Conservation (phyloP, 2,329 filamentous ascomycete species). For the Aspergillus viridinutans region DNA sequence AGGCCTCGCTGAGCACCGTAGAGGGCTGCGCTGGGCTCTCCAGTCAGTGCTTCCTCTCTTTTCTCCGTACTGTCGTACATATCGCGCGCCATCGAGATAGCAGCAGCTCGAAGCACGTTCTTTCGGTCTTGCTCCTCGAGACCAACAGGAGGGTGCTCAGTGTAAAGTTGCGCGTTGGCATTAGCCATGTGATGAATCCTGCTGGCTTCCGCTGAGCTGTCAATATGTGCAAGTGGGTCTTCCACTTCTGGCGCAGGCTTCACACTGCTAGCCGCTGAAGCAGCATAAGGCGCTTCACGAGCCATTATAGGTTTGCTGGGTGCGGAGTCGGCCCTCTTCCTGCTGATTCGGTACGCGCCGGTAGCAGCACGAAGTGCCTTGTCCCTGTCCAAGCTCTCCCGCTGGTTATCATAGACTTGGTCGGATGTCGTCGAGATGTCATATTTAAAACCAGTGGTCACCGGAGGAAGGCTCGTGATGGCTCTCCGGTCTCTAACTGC, state of each 20-base stretch:
- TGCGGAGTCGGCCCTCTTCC: conserved; percentile 62
- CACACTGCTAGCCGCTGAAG: conserved; percentile 67
- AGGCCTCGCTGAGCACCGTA: conserved; percentile 32
- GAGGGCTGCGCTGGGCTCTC: conserved; percentile 16
- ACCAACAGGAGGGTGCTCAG: conserved; percentile 66
- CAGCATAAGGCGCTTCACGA: conserved; percentile 54
- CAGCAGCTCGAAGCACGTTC: conserved; percentile 73
- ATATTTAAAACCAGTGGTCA: conserved; percentile 11
- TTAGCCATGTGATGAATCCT: conserved; percentile 60
- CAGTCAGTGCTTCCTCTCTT: conserved; percentile 16
- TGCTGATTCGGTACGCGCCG: conserved; percentile 63
- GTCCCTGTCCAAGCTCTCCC: conserved; percentile 48
- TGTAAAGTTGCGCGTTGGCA: conserved; percentile 74
- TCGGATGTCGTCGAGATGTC: conserved; percentile 57
- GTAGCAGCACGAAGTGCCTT: conserved; percentile 72
- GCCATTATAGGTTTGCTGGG: conserved; percentile 41
- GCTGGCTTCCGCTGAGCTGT: conserved; percentile 51
- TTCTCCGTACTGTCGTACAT: conserved; percentile 67
- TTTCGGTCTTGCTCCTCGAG: conserved; percentile 68
- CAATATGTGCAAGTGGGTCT: conserved; percentile 45
- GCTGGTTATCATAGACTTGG: conserved; percentile 53
- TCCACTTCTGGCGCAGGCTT: conserved; percentile 30
- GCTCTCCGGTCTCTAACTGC: conserved; percentile 43
- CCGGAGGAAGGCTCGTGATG: conserved; percentile 11
- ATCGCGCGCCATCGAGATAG: conserved; percentile 81